Conservation (phyloP, 306 rosid genomes). For the Corylus avellana region DNA sequence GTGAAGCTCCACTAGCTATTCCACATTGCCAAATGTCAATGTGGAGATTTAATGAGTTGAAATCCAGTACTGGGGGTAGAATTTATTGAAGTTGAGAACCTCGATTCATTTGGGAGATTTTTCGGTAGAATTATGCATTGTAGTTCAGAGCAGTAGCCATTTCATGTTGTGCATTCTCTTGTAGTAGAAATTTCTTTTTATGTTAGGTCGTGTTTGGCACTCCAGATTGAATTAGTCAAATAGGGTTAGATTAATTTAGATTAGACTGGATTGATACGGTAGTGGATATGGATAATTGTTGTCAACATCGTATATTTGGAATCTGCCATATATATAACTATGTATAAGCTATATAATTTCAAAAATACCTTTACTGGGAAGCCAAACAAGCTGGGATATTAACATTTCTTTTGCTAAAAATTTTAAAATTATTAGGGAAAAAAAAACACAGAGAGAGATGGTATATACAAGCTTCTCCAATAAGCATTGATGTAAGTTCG, state of each 20-base stretch:
- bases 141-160: not conserved
- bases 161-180: not conserved
- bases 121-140: not conserved
- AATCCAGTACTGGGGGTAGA: not conserved
- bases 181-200: not conserved
- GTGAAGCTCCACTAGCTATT: not conserved
- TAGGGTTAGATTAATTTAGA: not conserved
- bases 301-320: not conserved
- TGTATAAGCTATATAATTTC: not conserved
- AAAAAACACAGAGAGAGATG: no score
- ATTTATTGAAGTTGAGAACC: not conserved
- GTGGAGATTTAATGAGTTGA: not conserved
- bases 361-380: no score
- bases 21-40: not conserved
- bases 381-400: no score
- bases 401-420: no score
- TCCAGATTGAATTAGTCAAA: not conserved
- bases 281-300: not conserved
- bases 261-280: not conserved
- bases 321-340: not conserved
- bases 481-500: no score
- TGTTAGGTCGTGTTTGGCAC: not conserved
- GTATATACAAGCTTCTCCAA: no score
- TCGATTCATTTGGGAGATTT: constrained; percentile 1
- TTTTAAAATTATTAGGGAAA: no score